Evolutionary conservation across 2,329 filamentous ascomycete species (phyloP), one percentile per base, ranked within the genome.

Genomic region (Chrysosporium queenslandicum): DNA sequence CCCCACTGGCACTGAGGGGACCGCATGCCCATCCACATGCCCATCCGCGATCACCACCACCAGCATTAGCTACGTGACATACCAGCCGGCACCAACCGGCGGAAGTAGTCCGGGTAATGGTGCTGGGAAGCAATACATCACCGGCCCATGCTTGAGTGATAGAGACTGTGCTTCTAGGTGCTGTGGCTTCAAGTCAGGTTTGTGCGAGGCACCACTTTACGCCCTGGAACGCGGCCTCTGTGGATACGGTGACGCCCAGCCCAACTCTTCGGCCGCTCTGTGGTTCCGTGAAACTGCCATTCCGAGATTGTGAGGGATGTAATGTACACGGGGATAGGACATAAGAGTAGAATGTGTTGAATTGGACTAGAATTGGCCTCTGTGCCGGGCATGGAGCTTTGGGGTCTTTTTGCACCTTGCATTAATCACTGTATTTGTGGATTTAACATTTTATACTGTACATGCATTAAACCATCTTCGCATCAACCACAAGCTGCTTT

Each of bases 171-270:
- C 59, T 3, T 59, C 57, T 23, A 57, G 56, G 8, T 64, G 62
- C 57, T 64, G 62, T 49, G 62, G 60, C 16, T 62, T 61, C 65
- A 64, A 55, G 61, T 64, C 62, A 23, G 65, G 65, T 4, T 60
- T 60, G 25, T 69, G 67, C 43, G 64, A 64, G 11, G 39, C 8
- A 12, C 39, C 39, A 8, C 7, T 41, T 41, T 3, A 41, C 14
- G 20, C 39, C 20, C n/a, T 40, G 5, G 39, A 41, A 20, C 36
- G 36, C 20, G 36, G 6, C 20, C n/a, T 18, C n/a, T 39, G 36
- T 20, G 36, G 36, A 39, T 16, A 11, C 16, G 36, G 36, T 18
- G 36, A 39, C 20, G n/a, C 36, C 3, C 36, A 39, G 36, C 36
- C 36, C 16, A 39, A 39, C 12, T 39, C n/a, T 7, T 39, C 36